Evolutionary conservation across 2,329 filamentous ascomycete species (phyloP).

Genomic region (Xylaria sp.): DNA sequence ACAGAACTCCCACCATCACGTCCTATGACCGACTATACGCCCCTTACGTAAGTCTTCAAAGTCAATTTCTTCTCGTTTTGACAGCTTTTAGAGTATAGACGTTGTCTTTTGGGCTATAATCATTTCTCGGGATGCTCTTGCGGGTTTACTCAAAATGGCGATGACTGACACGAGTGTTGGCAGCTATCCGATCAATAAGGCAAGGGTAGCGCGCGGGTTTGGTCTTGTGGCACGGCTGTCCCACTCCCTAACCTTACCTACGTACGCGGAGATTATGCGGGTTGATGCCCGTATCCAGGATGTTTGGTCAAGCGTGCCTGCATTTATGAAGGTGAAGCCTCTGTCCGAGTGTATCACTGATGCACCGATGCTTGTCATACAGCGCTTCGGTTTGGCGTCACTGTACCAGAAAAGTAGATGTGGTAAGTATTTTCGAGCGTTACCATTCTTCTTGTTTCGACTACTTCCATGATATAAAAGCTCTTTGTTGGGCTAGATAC

Average conservation of each 20-base stretch:
- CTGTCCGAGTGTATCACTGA: slow-evolving; percentile 62
- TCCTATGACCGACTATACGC: slow-evolving; percentile 68
- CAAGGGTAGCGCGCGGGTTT: slow-evolving; percentile 59
- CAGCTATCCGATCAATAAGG: slow-evolving; percentile 61
- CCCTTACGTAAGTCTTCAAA: slow-evolving; percentile 55
- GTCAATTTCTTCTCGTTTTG: neutral
- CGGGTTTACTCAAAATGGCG: neutral
- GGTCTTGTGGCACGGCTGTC: slow-evolving; percentile 61
- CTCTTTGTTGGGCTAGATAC: neutral
- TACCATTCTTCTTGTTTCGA: neutral
- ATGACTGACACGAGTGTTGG: neutral
- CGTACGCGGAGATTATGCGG: slow-evolving; percentile 60
- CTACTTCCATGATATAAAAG: neutral
- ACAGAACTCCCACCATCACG: slow-evolving; percentile 65
- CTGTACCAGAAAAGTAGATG: slow-evolving; percentile 66
- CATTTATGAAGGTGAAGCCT: slow-evolving; percentile 59
- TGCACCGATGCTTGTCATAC: slow-evolving; percentile 58
- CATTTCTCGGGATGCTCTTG: neutral
- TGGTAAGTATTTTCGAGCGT: slow-evolving; percentile 5
- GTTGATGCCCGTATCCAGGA: slow-evolving; percentile 59
- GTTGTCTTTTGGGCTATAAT: neutral
- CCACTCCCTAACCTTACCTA: slow-evolving; percentile 59
- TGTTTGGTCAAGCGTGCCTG: slow-evolving; percentile 58
- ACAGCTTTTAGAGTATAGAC: neutral
- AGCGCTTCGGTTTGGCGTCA: slow-evolving; percentile 63